These are phyloP conservation scores for Penicillium flavigenum DNA, from an alignment of 495 filamentous ascomycete genomes.

Conservation along the genomic window DNA sequence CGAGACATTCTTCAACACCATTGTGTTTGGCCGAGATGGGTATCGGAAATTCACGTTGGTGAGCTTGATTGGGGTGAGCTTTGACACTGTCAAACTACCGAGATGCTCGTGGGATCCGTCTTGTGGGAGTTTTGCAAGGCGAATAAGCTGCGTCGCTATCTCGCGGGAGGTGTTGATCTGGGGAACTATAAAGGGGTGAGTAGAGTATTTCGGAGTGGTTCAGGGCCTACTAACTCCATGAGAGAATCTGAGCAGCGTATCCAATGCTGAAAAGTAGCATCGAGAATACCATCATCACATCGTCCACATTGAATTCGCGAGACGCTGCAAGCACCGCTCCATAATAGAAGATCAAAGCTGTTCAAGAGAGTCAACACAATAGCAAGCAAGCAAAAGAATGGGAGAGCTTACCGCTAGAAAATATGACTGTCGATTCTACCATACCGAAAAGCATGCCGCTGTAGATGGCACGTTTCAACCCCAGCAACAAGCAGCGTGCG, in stretches of 20 bases:
- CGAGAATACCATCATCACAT: slow-evolving; percentile 73
- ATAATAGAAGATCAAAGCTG: slow-evolving; percentile 81
- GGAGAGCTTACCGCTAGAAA: slow-evolving; percentile 56
- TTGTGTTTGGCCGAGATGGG: slow-evolving; percentile 52
- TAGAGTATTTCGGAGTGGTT: neutral
- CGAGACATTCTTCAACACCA: slow-evolving; percentile 58
- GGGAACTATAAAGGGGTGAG: slow-evolving; percentile 53
- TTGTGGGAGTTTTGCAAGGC: slow-evolving; percentile 61
- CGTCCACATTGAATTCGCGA: slow-evolving; percentile 44
- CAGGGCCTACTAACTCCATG: slow-evolving; percentile 49
- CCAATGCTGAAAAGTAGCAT: slow-evolving; percentile 77
- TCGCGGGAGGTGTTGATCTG: slow-evolving; percentile 73
- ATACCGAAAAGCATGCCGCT: slow-evolving; percentile 75
- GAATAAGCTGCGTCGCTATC: slow-evolving; percentile 70
- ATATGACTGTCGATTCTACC: slow-evolving; percentile 65
- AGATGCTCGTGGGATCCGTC: slow-evolving; percentile 57
- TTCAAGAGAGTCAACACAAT: slow-evolving; percentile 9
- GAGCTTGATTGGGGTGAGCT: slow-evolving; percentile 62
- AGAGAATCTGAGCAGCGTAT: slow-evolving; percentile 66
- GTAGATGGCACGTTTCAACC: slow-evolving; percentile 50
- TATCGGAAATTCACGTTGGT: slow-evolving; percentile 66
- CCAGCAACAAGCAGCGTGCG: slow-evolving; percentile 26
- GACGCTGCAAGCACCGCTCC: slow-evolving; percentile 62
- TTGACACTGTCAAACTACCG: slow-evolving; percentile 44
- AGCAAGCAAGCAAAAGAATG: neutral